Base-by-base conservation (phyloP, 345 rosid genomes). In the Salix exigua region DNA sequence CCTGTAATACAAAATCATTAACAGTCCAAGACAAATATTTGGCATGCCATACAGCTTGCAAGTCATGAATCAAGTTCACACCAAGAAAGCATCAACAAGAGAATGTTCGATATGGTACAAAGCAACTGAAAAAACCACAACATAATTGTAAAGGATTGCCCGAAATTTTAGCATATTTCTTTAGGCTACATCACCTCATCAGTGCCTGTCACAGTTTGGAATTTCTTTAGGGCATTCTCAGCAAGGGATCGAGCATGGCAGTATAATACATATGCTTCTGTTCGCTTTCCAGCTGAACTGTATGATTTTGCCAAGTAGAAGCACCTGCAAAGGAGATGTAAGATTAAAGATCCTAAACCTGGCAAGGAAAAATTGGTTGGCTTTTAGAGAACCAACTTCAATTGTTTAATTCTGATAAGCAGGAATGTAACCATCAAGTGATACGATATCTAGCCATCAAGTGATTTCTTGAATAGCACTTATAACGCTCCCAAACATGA, bases 271-370 rank as follows among this genome's bases (percentile, higher is more conserved):
- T 90, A 96, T 63, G 99, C 97, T 86, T 96, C 99, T 64, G 87
- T 72, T 84, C 92, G 91, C 78, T 96, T 96, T 55, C 95, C 97
- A 78, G 97, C 97, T 82, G 89, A 81, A 80, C 99, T 90, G 84
- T 96, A 94, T 12, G 98, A 94, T 77, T 80, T 89, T 63, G 97
- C 98, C 83, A 96, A 83, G 86, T 90, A 94, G 83, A 94, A 96
- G 85, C 98, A 96, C 89, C 99, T 96, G 91, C 65, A 33, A 78
- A 70, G 68, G 55, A 80, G 66, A 65, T 53, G 76, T 30, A 65
- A 73, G n/a, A 66, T 46, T 14, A 31, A 66, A 23, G 12, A 17
- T 4, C 10, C 7, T 25, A 78, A 66, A 40, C 14, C 12, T 23
- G 21, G 23, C 12, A 66, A 16, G 11, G 14, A 9, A 4, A 75